Percentiles rank a stretch among this genome's conserved stretches.
Evolutionary conservation across 345 rosid species (phyloP).

Genomic region (Brassica juncea): DNA sequence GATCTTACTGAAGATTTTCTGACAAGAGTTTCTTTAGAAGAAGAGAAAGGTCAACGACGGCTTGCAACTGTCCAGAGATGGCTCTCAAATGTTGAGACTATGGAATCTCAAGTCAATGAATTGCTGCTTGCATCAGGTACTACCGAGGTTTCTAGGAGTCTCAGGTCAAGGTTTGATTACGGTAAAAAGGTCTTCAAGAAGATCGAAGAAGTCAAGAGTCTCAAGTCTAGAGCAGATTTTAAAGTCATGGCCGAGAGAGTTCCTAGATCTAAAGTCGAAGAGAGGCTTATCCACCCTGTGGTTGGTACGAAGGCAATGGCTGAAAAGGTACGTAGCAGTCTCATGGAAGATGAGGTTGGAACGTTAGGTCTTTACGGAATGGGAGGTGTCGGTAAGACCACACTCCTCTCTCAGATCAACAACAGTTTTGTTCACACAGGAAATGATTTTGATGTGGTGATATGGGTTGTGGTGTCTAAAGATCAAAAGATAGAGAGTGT

Average conservation of each 20-base stretch:
- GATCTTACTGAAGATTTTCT: not conserved
- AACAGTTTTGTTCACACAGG: not conserved
- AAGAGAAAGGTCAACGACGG: not conserved
- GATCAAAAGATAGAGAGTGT: not conserved
- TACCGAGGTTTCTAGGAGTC: not conserved
- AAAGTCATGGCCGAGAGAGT: not conserved
- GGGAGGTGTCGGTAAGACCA: not conserved
- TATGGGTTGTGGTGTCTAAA: not conserved
- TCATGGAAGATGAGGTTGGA: not conserved
- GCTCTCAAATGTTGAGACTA: not conserved
- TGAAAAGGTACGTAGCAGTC: not conserved
- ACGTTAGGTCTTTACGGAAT: not conserved
- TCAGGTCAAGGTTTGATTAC: not conserved
- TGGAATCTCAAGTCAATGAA: not conserved
- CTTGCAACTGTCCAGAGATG: not conserved
- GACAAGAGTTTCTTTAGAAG: not conserved
- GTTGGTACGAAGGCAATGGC: not conserved
- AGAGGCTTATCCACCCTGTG: conserved; percentile 1
- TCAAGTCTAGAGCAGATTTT: not conserved
- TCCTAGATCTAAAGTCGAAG: not conserved
- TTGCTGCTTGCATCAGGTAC: not conserved
- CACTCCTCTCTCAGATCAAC: not conserved
- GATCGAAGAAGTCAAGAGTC: not conserved
- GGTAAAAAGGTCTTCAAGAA: not conserved
- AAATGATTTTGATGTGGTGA: not conserved